Conservation (phyloP, 148 eudicot genomes). For the Simmondsia chinensis region DNA sequence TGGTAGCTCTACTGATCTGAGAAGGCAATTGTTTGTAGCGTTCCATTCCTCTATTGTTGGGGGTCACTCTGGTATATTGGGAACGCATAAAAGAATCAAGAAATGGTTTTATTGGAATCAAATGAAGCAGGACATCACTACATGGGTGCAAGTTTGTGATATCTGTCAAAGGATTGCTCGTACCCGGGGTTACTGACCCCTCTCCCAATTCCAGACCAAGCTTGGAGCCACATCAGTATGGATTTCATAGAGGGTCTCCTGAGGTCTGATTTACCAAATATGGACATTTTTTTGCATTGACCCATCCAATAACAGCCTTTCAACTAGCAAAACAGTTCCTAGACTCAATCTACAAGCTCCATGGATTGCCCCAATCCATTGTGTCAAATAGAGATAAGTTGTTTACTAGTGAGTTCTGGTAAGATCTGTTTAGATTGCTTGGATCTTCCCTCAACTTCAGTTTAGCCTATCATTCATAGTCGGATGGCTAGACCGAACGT, state of each 20-base stretch:
- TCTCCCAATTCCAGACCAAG: background rate
- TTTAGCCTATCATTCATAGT: background rate
- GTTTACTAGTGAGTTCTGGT: background rate
- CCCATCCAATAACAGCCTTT: too few species aligned
- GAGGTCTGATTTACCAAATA: background rate
- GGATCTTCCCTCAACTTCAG: too few species aligned
- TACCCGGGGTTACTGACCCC: background rate
- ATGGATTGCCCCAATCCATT: too few species aligned
- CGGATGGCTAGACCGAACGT: background rate
- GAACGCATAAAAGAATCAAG: background rate
- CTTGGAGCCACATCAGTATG: too few species aligned
- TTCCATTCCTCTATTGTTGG: background rate
- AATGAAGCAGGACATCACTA: background rate
- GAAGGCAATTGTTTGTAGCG: too few species aligned
- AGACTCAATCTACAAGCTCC: too few species aligned
- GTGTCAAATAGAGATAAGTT: too few species aligned
- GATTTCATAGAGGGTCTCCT: background rate
- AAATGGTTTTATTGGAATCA: background rate
- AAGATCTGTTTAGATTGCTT: too few species aligned
- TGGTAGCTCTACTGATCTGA: background rate
- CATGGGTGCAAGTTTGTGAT: background rate
- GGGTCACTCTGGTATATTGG: too few species aligned
- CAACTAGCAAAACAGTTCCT: background rate
- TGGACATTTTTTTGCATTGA: background rate
- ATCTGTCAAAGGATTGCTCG: background rate